These are phyloP conservation scores for Neostapfia colusana DNA, from an alignment of 176 grass and related monocot species.

Conservation along the genomic window DNA sequence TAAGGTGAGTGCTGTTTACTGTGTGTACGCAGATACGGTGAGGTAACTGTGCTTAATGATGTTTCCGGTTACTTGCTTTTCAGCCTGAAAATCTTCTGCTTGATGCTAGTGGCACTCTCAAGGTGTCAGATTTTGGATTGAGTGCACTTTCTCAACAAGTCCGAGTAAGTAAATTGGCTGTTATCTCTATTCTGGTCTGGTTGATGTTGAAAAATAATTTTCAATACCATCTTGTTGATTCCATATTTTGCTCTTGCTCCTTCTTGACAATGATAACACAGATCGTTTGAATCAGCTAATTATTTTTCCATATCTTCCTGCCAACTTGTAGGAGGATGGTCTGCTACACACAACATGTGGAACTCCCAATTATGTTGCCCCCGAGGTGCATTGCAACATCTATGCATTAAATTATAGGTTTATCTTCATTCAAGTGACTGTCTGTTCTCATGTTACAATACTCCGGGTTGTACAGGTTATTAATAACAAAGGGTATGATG, in stretches of 20 bases:
- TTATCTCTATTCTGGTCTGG: neutral
- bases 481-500: constrained; percentile 96
- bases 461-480: constrained; percentile 61
- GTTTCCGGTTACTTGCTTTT: constrained; percentile 10
- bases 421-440: constrained; percentile 22
- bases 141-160: constrained; percentile 95
- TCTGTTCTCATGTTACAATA: constrained; percentile 46
- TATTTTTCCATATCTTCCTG: constrained; percentile 33
- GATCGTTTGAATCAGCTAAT: constrained; percentile 1
- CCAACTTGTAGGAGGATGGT: constrained; percentile 76
- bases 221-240: neutral
- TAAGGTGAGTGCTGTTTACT: constrained; percentile 50
- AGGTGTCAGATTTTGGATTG: constrained; percentile 93
- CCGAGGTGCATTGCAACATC: constrained; percentile 51
- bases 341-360: constrained; percentile 89
- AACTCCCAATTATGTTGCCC: constrained; percentile 99
- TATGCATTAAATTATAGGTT: constrained; percentile 25
- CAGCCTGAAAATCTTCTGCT: constrained; percentile 95
- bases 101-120: constrained; percentile 74
- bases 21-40: neutral
- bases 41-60: constrained; percentile 18
- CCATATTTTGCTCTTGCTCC: neutral
- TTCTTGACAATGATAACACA: neutral
- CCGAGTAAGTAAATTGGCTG: constrained; percentile 54
- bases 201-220: neutral